Conservation (phyloP, 1,139 yeast species). For the Diutina ranongensis region DNA sequence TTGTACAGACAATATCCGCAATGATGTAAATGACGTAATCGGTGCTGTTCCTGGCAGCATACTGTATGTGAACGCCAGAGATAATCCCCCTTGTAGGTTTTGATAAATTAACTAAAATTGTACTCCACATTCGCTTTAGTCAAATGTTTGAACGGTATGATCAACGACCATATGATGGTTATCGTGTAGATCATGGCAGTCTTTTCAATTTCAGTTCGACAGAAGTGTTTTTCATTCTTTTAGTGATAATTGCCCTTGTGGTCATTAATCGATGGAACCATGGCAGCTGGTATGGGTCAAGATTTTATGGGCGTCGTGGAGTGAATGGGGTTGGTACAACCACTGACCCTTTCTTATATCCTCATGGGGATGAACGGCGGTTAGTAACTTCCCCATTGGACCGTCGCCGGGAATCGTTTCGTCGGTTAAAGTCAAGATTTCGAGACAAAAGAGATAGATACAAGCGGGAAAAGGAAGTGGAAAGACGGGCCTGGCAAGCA, state of each 20-base stretch:
- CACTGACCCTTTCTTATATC: too few species aligned
- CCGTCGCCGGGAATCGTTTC: conserved; percentile 1
- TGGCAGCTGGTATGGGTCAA: neutral
- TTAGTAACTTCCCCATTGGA: neutral
- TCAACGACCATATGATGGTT: conserved; percentile 23
- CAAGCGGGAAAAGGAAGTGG: neutral
- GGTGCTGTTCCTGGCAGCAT: too few species aligned
- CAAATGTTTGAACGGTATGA: conserved; percentile 43
- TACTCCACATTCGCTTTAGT: conserved; percentile 57
- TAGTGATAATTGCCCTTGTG: neutral
- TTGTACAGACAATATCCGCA: too few species aligned
- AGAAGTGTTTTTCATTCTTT: neutral
- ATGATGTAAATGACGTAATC: too few species aligned
- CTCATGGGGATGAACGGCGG: neutral
- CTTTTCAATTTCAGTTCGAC: neutral
- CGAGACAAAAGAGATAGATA: neutral
- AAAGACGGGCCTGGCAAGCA: neutral
- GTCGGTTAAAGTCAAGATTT: neutral
- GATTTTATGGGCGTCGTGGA: too few species aligned
- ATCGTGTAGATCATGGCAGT: neutral
- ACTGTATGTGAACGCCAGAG: too few species aligned
- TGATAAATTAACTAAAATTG: too few species aligned
- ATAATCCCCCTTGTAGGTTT: too few species aligned
- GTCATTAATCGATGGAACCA: neutral
- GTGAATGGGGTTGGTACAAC: neutral